Evolutionary conservation across 2,329 filamentous ascomycete species (phyloP).

Genomic region (Epichloe brachyelytri): DNA sequence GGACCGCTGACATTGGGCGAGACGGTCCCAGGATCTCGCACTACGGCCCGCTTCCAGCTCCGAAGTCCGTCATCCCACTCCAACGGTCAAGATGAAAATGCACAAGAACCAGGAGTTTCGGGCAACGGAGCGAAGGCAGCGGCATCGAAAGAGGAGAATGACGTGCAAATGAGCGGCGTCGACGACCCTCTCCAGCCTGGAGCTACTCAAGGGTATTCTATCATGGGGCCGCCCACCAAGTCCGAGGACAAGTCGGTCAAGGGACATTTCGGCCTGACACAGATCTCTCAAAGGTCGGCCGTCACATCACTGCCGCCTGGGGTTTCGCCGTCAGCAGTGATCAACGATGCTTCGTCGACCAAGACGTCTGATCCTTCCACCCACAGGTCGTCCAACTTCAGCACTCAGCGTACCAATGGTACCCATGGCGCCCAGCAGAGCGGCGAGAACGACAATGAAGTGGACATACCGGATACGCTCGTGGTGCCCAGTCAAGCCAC

Average conservation of each 20-base stretch:
- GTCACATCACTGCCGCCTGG: conserved; percentile 45
- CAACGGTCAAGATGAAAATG: conserved; percentile 37
- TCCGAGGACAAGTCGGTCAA: conserved; percentile 22
- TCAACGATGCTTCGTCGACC: conserved; percentile 89
- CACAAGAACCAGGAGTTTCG: conserved; percentile 18
- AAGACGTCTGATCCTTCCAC: conserved; percentile 66
- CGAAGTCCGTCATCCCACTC: conserved; percentile 49
- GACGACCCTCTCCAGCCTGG: conserved; percentile 33
- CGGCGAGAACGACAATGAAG: conserved; percentile 20
- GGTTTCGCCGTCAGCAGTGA: conserved; percentile 42
- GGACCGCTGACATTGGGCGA: conserved; percentile 52
- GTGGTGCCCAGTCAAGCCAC: conserved; percentile 31
- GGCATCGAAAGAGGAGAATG: conserved; percentile 24
- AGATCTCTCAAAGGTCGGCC: conserved; percentile 51
- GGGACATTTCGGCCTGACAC: conserved; percentile 35
- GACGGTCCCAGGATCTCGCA: conserved; percentile 40
- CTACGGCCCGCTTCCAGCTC: conserved; percentile 42
- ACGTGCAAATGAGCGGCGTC: conserved; percentile 49
- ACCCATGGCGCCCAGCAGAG: conserved; percentile 32
- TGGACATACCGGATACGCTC: conserved; percentile 43
- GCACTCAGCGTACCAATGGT: conserved; percentile 63
- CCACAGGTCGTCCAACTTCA: conserved; percentile 49
- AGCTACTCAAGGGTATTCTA: conserved; percentile 29
- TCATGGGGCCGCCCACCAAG: conserved; percentile 36
- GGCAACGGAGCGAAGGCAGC: conserved; percentile 35